Evolutionary conservation across 2,329 filamentous ascomycete genomes (phyloP).

Genomic region (Aspergillus brasiliensis): DNA sequence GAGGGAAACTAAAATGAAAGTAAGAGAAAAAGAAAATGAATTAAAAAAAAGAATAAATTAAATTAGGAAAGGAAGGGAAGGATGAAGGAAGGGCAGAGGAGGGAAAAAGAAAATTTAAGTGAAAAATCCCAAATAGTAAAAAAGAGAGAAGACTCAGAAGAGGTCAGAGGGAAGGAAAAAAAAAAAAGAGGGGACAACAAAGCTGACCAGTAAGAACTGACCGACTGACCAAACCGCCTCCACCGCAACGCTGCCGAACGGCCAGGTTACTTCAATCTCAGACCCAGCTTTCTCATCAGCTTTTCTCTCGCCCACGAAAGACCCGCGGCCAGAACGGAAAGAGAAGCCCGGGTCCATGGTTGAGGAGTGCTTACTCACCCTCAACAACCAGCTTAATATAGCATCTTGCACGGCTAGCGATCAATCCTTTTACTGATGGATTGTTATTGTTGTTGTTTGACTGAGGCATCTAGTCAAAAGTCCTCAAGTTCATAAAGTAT

Average conservation of each 20-base stretch:
- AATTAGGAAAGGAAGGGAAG: too few species aligned
- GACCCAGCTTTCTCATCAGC: neutral
- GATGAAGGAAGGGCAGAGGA: too few species aligned
- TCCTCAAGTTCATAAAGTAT: neutral
- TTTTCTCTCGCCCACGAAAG: neutral
- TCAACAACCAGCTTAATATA: neutral
- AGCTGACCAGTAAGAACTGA: neutral
- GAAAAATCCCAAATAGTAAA: neutral
- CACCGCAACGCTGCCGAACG: neutral
- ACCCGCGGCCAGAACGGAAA: constrained; percentile 6
- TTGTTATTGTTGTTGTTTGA: too few species aligned
- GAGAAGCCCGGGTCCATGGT: constrained; percentile 8
- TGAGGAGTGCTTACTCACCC: neutral
- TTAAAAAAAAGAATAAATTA: too few species aligned
- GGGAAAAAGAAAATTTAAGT: neutral
- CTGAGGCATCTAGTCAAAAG: too few species aligned
- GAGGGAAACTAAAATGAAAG: too few species aligned
- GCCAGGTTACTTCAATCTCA: neutral
- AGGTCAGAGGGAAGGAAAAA: neutral
- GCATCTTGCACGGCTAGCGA: neutral
- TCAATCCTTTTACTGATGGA: too few species aligned
- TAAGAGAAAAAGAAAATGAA: too few species aligned
- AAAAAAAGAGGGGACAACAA: constrained; percentile 2
- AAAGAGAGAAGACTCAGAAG: neutral
- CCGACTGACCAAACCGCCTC: neutral